These are phyloP conservation scores for Fusarium odoratissimum DNA, from an alignment of 2,329 filamentous ascomycete genomes.

Conservation along the genomic window DNA sequence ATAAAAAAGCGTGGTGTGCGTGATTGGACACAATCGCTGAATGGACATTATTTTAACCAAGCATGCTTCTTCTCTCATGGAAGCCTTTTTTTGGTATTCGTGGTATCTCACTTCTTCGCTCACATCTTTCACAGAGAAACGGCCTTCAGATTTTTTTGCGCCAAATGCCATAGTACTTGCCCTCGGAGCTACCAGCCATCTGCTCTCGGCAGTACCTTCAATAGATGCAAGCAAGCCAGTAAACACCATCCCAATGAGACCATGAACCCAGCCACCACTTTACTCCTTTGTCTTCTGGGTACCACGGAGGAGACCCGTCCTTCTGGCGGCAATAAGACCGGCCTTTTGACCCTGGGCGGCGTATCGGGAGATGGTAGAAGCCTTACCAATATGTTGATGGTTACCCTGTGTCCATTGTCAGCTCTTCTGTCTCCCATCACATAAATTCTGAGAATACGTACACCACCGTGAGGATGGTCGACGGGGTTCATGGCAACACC, in stretches of 20 bases:
- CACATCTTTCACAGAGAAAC: conserved; percentile 45
- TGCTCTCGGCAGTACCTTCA: conserved; percentile 61
- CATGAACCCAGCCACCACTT: conserved; percentile 61
- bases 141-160: conserved; percentile 55
- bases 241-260: conserved; percentile 74
- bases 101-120: conserved; percentile 45
- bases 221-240: conserved; percentile 70
- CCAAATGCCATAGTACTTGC: conserved; percentile 63
- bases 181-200: conserved; percentile 60
- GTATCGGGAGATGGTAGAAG: conserved; percentile 98
- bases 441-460: conserved; percentile 55
- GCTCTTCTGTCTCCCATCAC: conserved; percentile 50
- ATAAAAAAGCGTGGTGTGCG: neutral
- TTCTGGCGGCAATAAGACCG: conserved; percentile 99
- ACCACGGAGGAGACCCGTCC: conserved; percentile 99
- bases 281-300: conserved; percentile 99
- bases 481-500: conserved; percentile 99
- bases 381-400: conserved; percentile 99
- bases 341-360: conserved; percentile 99
- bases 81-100: conserved; percentile 40
- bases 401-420: conserved; percentile 77
- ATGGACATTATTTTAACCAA: conserved; percentile 40
- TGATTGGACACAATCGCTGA: conserved; percentile 13
- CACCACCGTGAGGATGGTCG: conserved; percentile 97
- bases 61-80: conserved; percentile 36